These are phyloP conservation scores for Symbiodinium pilosum DNA, from an alignment of 73 alveolate species.

Conservation along the genomic window DNA sequence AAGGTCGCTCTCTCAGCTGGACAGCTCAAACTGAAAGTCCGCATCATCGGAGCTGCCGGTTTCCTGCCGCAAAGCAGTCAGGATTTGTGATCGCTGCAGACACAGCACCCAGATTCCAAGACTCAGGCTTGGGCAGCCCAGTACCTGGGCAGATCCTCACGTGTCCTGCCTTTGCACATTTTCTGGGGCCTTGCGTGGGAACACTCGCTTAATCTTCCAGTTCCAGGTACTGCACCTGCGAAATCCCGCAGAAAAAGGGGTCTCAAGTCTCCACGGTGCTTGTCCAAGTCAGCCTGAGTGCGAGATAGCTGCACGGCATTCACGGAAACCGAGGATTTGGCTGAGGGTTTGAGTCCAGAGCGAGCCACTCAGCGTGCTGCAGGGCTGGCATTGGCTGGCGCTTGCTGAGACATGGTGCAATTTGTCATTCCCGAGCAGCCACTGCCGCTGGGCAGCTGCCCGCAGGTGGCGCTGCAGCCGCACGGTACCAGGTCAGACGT, in stretches of 20 bases:
- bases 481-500: background rate
- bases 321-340: background rate
- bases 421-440: background rate
- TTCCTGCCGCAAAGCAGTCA: background rate
- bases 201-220: background rate
- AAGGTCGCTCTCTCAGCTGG: background rate
- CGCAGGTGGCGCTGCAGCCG: slow-evolving; percentile 80
- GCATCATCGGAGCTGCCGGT: slow-evolving; percentile 49
- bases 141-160: background rate
- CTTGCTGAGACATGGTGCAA: background rate
- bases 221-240: slow-evolving; percentile 84
- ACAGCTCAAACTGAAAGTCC: slow-evolving; percentile 43
- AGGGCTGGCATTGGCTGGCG: too few species aligned
- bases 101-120: too few species aligned
- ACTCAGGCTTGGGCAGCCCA: background rate
- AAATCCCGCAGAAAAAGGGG: slow-evolving; percentile 63
- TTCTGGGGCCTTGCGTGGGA: background rate
- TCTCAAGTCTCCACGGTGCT: slow-evolving; percentile 19
- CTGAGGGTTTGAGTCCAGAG: background rate
- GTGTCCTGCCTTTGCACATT: too few species aligned
- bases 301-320: background rate
- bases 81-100: too few species aligned
- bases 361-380: background rate
- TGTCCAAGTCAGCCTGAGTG: background rate
- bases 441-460: background rate